Base-by-base conservation (phyloP, 805 yeast genomes). In the Ogataea parapolymorpha region DNA sequence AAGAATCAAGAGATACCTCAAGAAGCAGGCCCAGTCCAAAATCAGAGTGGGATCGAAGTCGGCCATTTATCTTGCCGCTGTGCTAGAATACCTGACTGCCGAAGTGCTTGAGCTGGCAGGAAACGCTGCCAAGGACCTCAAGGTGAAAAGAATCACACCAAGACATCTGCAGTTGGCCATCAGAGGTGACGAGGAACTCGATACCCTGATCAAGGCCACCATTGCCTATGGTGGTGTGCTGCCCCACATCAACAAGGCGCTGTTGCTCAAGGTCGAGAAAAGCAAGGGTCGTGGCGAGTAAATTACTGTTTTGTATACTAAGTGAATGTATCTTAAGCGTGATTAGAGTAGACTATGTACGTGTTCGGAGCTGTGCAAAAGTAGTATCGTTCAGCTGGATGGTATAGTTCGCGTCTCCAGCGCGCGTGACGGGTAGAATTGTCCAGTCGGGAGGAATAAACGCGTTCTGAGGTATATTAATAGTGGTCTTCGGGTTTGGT, bases 161-260 rank as follows among this genome's bases (percentile, higher is more conserved):
- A 86, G 98, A 71, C 98, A 90, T 68, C 75, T 90, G 61, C 96
- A 90, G 68, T 77, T 90, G 60, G 98, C 98, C 48, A 90, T 90
- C 61, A 87, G 98, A 74, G 96, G 96, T 63, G 98, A 91, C 68
- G 98, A 91, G 68, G 98, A 91, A 70, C 80, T 91, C 67, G 96
- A 90, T 72, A 82, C 88, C 51, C 77, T 91, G 62, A 85, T 91
- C 62, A 83, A 87, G 69, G 95, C 96, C 44, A 91, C 97, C 45
- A 91, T 91, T 63, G 96, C 97, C 29, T 88, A 83, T 56, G 98
- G 98, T 75, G 98, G 98, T 82, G 98, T 91, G 41, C 74, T 91
- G 65, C 98, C 98, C 41, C 95, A 88, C 64, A 86, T 87, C 61
- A 86, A 87, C 70, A 82, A 83, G 65, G 88, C 87, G 42, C 72